phyloP scores from a whole-genome alignment of 371 early-diverging fungal genomes.

The Lichtheimia ramosa region DNA sequence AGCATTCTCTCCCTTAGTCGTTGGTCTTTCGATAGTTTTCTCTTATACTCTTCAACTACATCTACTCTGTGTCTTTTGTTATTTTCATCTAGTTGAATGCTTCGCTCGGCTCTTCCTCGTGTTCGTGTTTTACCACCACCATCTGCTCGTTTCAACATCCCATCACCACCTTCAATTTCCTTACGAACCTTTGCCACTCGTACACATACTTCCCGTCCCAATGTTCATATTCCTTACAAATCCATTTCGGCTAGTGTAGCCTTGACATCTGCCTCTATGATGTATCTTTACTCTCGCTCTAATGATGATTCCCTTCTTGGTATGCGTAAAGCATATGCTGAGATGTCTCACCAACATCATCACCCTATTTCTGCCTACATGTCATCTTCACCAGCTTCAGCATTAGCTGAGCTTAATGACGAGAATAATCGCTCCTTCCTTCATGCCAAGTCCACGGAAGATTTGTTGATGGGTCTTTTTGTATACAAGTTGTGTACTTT shows the following conservation, averaged over 20 bases:
- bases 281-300: conserved; percentile 11
- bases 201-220: too few species aligned
- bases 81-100: conserved; percentile 3
- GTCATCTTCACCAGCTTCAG: conserved; percentile 22
- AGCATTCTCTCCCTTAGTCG: too few species aligned
- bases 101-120: conserved; percentile 11
- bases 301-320: neutral
- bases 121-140: conserved; percentile 6
- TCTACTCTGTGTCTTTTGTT: neutral
- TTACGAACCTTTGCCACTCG: too few species aligned
- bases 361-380: conserved; percentile 34
- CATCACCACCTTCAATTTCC: conserved; percentile 1
- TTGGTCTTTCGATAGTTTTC: too few species aligned
- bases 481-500: conserved; percentile 40
- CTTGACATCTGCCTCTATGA: conserved; percentile 15
- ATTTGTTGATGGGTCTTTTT: conserved; percentile 30
- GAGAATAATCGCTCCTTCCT: conserved; percentile 50
- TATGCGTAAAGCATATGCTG: conserved; percentile 9
- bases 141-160: conserved; percentile 1
- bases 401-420: conserved; percentile 31
- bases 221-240: conserved; percentile 9
- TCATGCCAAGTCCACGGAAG: conserved; percentile 45
- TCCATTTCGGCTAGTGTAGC: conserved; percentile 20
- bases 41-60: too few species aligned
- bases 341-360: conserved; percentile 6